Percentiles rank a stretch among this genome's conserved stretches.
phyloP scores from a whole-genome alignment of 129 eudicot genomes.

The Ambrosia trifida region DNA sequence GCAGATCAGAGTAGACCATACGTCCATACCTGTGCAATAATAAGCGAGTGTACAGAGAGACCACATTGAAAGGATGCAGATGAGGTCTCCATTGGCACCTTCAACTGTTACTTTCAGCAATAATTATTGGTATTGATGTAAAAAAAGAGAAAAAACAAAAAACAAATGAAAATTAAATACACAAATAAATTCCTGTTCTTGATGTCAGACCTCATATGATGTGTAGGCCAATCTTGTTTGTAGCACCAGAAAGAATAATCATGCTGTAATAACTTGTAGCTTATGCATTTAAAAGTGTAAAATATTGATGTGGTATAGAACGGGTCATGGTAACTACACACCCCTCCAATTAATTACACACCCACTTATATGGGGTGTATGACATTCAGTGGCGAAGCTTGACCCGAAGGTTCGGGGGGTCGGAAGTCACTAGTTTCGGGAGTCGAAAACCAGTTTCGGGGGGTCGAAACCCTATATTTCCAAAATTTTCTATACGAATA shows the following conservation, averaged over 20 bases:
- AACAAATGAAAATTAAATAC: slow-evolving; percentile 25
- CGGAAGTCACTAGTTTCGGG: no score
- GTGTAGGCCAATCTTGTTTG: slow-evolving; percentile 9
- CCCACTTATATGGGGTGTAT: no score
- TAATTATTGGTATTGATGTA: slow-evolving; percentile 28
- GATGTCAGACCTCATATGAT: slow-evolving; percentile 11
- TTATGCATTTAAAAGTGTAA: background rate
- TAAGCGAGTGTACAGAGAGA: background rate
- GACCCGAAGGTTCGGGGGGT: no score
- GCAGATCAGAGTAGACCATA: background rate
- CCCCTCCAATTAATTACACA: no score
- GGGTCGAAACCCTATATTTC: no score
- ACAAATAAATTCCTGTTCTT: slow-evolving; percentile 1
- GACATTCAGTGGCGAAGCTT: no score
- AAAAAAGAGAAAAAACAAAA: background rate
- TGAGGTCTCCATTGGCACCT: slow-evolving; percentile 26
- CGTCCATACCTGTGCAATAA: background rate
- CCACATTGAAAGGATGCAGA: slow-evolving; percentile 15
- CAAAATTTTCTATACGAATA: no score
- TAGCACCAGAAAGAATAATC: background rate
- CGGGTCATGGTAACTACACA: no score
- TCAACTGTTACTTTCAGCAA: slow-evolving; percentile 33
- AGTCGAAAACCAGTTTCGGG: no score
- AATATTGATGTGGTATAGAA: no score
- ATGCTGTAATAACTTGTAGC: background rate